Base-by-base conservation (phyloP, 108 stramenopile genomes). In the Bacterosira constricta region DNA sequence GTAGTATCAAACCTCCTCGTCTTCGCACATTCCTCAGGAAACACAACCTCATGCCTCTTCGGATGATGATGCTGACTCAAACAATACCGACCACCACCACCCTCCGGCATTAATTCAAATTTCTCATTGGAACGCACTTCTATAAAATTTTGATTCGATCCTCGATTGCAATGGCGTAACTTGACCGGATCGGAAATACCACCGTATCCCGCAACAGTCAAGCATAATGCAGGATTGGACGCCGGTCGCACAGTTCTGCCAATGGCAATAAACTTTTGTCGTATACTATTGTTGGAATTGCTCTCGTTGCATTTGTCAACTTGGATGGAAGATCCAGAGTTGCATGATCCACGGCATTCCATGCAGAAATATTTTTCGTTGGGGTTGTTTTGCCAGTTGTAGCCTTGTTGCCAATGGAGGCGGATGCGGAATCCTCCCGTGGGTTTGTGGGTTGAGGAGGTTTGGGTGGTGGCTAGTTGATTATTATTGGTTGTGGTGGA, bases 351-450 rank as follows among this genome's bases (percentile, higher is more conserved):
- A 10, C 27, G 21, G 45, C 59, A 61, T 29, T 69, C 60, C 21
- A 62, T 62, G 42, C 69, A 69, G 46, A 46, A 69, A 46, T 45
- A 69, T 21, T 42, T 46, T 50, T 69, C 69, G 12, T 62, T 42
- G 1, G 13, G 18, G 3, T 25, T 50, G 25, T 12, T 13, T 32
- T 69, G 69, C 69, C 69, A 69, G 8, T 46, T 61, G 59, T 49
- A 61, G 11, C 61, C 61, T 21, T 11, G 39, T 50, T 69, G 41
- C 69, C 69, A 69, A n/a, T 63, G 35, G 6, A 69, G 4, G 11
- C 58, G 27, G 21, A 69, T 50, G 30, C 69, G 32, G 45, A 69
- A 69, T 18, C 50, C 6, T 50, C 30, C 42, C 4, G 23, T 30
- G 6, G 68, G 59, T 5, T 59, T 69, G 6, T 13, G 6, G 13